A percentile compares a stretch with the other conserved stretches of the same genome.
Evolutionary conservation across 1,284 basidiomycete genomes (phyloP).

Genomic region (Cystobasidium pallidum): DNA sequence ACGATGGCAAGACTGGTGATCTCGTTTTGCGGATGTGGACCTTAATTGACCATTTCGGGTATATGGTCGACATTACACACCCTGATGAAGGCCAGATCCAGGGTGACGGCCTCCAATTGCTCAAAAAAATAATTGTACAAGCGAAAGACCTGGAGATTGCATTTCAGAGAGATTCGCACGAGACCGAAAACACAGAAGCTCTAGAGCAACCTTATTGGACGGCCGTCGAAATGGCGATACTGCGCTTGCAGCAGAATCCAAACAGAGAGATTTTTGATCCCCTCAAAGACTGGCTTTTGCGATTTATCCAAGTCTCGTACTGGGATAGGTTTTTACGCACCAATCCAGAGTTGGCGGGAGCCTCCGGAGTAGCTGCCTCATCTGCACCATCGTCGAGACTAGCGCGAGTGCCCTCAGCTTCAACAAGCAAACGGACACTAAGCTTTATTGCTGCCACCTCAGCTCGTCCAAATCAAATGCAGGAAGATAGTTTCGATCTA

Average conservation of each 20-base stretch:
- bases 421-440: slow-evolving; percentile 26
- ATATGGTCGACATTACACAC: slow-evolving; percentile 41
- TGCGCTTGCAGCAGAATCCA: slow-evolving; percentile 38
- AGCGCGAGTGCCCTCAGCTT: slow-evolving; percentile 15
- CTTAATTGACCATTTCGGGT: slow-evolving; percentile 42
- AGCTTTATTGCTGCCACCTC: neutral
- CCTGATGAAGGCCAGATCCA: slow-evolving; percentile 32
- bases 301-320: slow-evolving; percentile 23
- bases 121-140: slow-evolving; percentile 21
- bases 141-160: slow-evolving; percentile 21
- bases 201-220: slow-evolving; percentile 31
- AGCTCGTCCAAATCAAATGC: neutral
- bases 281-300: slow-evolving; percentile 31
- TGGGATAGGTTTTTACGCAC: slow-evolving; percentile 33
- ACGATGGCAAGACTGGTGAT: slow-evolving; percentile 21
- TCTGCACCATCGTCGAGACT: neutral
- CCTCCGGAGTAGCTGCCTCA: slow-evolving; percentile 1
- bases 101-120: slow-evolving; percentile 30
- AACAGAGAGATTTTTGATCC: slow-evolving; percentile 40
- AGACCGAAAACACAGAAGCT: slow-evolving; percentile 5
- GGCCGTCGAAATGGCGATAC: slow-evolving; percentile 28
- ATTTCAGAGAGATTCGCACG: slow-evolving; percentile 6
- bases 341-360: neutral
- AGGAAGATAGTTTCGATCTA: slow-evolving; percentile 29
- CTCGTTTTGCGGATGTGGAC: slow-evolving; percentile 40